phyloP scores from a whole-genome alignment of 2,329 filamentous ascomycete species.

The Penicillium sclerotiorum region DNA sequence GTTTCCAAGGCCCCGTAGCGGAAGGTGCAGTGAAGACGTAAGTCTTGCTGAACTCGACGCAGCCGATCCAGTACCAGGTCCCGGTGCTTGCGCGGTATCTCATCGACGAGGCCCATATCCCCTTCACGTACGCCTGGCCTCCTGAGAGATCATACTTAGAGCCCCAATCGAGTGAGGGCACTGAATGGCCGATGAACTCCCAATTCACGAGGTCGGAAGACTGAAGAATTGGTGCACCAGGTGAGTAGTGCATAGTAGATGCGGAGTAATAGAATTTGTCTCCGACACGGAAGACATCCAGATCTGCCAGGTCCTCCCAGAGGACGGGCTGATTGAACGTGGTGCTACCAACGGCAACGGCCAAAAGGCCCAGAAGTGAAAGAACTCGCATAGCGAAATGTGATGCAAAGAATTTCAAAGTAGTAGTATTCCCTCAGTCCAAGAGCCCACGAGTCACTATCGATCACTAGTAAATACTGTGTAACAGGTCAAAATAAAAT shows the following conservation, averaged over 20 bases:
- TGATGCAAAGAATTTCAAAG: too few species aligned
- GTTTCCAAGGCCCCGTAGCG: not conserved
- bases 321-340: too few species aligned
- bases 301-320: constrained; percentile 59
- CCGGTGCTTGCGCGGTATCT: constrained; percentile 54
- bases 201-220: constrained; percentile 60
- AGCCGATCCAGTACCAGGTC: constrained; percentile 62
- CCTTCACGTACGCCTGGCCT: constrained; percentile 52
- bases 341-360: too few species aligned
- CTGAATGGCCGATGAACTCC: constrained; percentile 50
- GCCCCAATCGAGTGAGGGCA: constrained; percentile 51
- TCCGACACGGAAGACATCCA: constrained; percentile 56
- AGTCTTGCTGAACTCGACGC: too few species aligned
- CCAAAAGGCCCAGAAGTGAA: too few species aligned
- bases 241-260: not conserved
- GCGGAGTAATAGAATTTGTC: constrained; percentile 55
- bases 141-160: constrained; percentile 51
- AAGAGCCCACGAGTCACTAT: too few species aligned
- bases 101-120: constrained; percentile 60
- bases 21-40: not conserved
- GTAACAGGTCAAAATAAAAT: too few species aligned
- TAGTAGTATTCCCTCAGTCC: too few species aligned
- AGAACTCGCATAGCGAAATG: too few species aligned
- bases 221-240: constrained; percentile 47
- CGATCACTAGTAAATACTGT: too few species aligned